These are phyloP conservation scores for Blastocystis hominis DNA, from an alignment of 352 stramenopile species.

Conservation along the genomic window DNA sequence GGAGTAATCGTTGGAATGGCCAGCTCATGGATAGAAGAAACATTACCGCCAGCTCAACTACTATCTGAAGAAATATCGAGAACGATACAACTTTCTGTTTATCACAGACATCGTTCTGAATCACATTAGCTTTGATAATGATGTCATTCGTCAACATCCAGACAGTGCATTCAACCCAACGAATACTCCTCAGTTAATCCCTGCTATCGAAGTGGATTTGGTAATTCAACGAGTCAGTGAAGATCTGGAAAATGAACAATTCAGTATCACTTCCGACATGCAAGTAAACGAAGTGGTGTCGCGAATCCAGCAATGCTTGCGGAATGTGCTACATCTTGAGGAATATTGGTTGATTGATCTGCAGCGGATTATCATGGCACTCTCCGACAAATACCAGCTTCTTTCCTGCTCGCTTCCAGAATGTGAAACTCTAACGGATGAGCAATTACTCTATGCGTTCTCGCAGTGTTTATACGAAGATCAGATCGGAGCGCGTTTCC, in stretches of 20 bases:
- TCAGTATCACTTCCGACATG: neutral
- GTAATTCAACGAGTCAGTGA: constrained; percentile 1
- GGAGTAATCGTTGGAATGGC: neutral
- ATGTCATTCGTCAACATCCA: constrained; percentile 7
- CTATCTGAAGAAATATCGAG: neutral
- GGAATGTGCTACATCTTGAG: neutral
- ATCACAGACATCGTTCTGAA: constrained; percentile 59
- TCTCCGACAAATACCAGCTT: neutral
- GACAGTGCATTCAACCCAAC: constrained; percentile 35
- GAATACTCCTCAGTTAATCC: constrained; percentile 55
- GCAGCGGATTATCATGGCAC: neutral
- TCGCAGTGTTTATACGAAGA: neutral
- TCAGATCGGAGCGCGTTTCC: constrained; percentile 15
- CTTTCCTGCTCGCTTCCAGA: neutral
- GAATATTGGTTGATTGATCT: constrained; percentile 55
- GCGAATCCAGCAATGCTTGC: neutral
- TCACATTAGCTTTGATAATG: constrained; percentile 56
- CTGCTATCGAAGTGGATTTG: constrained; percentile 56
- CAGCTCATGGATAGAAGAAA: neutral
- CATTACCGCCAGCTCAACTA: neutral
- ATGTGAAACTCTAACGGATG: neutral
- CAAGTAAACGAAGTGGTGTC: neutral
- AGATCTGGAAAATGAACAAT: neutral
- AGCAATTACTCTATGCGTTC: neutral
- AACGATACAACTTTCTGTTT: constrained; percentile 31